Evolutionary conservation across 2,329 filamentous ascomycete species (phyloP).

Genomic region (Penicillium brasilianum): DNA sequence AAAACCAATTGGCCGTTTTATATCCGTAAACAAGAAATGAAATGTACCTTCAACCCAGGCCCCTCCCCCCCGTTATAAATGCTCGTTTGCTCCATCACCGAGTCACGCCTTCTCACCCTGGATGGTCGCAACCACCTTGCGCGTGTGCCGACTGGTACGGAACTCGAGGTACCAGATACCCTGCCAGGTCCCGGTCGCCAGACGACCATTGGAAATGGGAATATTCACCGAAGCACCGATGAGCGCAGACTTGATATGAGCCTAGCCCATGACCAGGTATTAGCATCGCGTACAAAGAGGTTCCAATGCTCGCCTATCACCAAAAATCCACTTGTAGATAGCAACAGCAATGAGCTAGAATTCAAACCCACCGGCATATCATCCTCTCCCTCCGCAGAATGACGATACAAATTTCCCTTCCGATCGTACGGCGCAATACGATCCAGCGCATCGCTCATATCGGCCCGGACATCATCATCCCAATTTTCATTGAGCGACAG

Average conservation of each 20-base stretch:
- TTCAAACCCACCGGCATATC: constrained; percentile 79
- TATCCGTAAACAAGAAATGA: not conserved
- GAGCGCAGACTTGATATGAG: constrained; percentile 90
- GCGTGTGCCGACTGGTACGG: constrained; percentile 72
- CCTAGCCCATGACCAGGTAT: constrained; percentile 52
- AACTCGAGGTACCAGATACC: constrained; percentile 97
- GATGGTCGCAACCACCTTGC: constrained; percentile 89
- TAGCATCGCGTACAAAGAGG: not conserved
- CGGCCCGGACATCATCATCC: constrained; percentile 80
- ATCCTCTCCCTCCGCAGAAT: constrained; percentile 84
- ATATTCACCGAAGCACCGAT: constrained; percentile 89
- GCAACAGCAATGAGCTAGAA: constrained; percentile 8
- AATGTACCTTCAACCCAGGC: not conserved
- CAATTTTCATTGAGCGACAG: constrained; percentile 92
- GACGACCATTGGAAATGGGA: constrained; percentile 82
- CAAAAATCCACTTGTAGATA: not conserved
- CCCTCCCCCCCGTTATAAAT: constrained; percentile 20
- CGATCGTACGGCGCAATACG: constrained; percentile 83
- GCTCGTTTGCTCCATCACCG: constrained; percentile 11
- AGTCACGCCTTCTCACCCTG: constrained; percentile 73
- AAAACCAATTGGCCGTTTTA: constrained; percentile 2
- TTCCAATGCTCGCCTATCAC: not conserved
- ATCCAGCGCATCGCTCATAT: constrained; percentile 95
- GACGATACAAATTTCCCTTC: constrained; percentile 78
- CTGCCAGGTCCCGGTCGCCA: constrained; percentile 68